Base-by-base conservation (phyloP, 108 stramenopile species). In the Mayamaea pseudoterrestris region DNA sequence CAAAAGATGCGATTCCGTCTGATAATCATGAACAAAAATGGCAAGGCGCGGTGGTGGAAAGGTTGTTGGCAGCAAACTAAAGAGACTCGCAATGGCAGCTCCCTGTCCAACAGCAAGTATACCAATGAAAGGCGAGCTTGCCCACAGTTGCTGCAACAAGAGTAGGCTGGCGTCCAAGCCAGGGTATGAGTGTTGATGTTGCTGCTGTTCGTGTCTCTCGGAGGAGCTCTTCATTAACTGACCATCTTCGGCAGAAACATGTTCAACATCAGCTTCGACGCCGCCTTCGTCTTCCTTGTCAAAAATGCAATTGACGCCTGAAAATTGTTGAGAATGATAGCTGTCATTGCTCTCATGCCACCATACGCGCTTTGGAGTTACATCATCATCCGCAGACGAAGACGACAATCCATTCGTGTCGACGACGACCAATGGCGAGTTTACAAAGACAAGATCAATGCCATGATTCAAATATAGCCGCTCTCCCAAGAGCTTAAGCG, bases 391-490 rank as follows among this genome's bases (percentile, higher is more conserved):
- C 2, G 22, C 44, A 12, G 44, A 35, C 30, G 13, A 44, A 18
- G 9, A 45, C 26, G 16, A 11, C 1, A 1, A 37, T 27, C 4
- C 17, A 50, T 50, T 20, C 5, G n/a, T 7, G 11, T 45, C 9
- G 20, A 41, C 18, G 16, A 55, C 44, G 5, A 71, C 27, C 35
- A 86, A 44, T 5, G 90, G 90, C 36, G 45, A 53, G 46, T 91
- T 80, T 30, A 83, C 54, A 44, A 78, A 91, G 21, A 77, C 81
- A 3, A 91, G 52, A 51, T 91, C 90, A 53, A 91, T 91, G 0
- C 62, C 69, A 35, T 91, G 77, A 16, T 73, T 68, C 13, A 66
- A 35, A 59, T 73, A 77, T 27, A 91, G 53, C 16, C 80, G 66
- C 31, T 80, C 55, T 35, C 76, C 82, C 11, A 91, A 50, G 25